Evolutionary conservation across 768 basidiomycete species (phyloP).

Genomic region (Boletus huronensis): DNA sequence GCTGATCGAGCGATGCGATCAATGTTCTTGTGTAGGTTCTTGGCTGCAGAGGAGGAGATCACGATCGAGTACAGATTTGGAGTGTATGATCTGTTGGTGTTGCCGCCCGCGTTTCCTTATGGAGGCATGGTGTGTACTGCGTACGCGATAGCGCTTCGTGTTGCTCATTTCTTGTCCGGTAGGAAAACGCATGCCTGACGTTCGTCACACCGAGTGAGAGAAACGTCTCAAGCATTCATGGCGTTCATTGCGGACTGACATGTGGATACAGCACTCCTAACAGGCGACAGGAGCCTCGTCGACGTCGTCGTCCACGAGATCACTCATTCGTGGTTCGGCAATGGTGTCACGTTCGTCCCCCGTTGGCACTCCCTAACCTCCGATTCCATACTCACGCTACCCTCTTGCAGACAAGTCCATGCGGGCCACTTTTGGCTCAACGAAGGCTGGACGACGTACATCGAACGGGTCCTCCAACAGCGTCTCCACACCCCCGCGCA

Average conservation of each 20-base stretch:
- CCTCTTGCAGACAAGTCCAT: slow-evolving; percentile 50
- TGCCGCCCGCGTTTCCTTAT: slow-evolving; percentile 90
- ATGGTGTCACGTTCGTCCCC: slow-evolving; percentile 66
- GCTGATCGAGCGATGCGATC: neutral
- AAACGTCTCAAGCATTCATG: neutral
- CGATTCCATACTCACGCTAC: neutral
- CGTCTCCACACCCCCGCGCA: slow-evolving; percentile 69
- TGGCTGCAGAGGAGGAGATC: slow-evolving; percentile 66
- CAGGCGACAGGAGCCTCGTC: slow-evolving; percentile 82
- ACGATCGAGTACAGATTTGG: slow-evolving; percentile 77
- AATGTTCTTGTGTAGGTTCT: slow-evolving; percentile 46
- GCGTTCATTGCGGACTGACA: neutral
- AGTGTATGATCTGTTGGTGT: slow-evolving; percentile 82
- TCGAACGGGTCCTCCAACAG: slow-evolving; percentile 76
- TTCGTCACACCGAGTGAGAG: slow-evolving; percentile 83
- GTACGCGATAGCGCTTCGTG: neutral
- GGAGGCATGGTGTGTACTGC: slow-evolving; percentile 67
- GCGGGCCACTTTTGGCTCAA: slow-evolving; percentile 86
- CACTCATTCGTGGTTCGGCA: slow-evolving; percentile 87
- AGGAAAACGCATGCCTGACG: slow-evolving; percentile 87
- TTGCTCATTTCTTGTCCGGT: slow-evolving; percentile 1
- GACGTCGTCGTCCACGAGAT: slow-evolving; percentile 90
- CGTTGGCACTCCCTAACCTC: neutral
- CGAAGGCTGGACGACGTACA: slow-evolving; percentile 93
- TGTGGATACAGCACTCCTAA: slow-evolving; percentile 57